Conservation (phyloP, 73 alveolate species). For the Uronychia binucleata region DNA sequence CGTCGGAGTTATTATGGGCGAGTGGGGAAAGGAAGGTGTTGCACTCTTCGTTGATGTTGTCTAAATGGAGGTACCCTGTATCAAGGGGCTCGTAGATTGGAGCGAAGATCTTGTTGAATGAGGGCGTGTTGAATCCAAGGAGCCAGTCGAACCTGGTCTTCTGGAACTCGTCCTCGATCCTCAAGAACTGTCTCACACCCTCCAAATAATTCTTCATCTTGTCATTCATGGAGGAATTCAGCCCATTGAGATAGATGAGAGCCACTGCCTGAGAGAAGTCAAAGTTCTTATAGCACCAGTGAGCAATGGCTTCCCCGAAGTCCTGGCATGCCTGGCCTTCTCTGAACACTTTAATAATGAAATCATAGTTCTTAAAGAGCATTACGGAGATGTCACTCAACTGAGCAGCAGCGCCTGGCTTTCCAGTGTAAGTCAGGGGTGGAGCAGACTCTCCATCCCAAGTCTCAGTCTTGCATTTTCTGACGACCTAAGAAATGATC, state of each 20-base stretch:
- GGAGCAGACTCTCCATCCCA: neutral
- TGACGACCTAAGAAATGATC: slow-evolving; percentile 35
- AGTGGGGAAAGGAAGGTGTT: slow-evolving; percentile 39
- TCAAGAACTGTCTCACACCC: slow-evolving; percentile 57
- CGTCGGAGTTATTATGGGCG: slow-evolving; percentile 4
- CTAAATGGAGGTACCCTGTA: slow-evolving; percentile 22
- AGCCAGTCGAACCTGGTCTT: slow-evolving; percentile 65
- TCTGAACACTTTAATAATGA: slow-evolving; percentile 17
- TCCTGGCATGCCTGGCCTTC: slow-evolving; percentile 36
- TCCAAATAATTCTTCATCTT: slow-evolving; percentile 56
- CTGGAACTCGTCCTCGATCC: slow-evolving; percentile 44
- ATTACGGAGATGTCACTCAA: slow-evolving; percentile 3
- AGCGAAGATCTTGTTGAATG: slow-evolving; percentile 7
- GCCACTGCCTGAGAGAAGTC: slow-evolving; percentile 46
- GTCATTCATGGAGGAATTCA: slow-evolving; percentile 53
- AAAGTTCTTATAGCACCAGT: slow-evolving; percentile 51
- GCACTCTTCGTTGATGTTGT: slow-evolving; percentile 35
- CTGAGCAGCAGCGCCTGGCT: neutral
- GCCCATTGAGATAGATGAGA: slow-evolving; percentile 55
- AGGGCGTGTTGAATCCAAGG: slow-evolving; percentile 48
- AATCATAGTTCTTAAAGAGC: slow-evolving; percentile 7
- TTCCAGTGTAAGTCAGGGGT: neutral
- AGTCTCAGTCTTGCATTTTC: slow-evolving; percentile 14
- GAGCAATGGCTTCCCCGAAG: slow-evolving; percentile 56
- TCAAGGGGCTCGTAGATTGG: slow-evolving; percentile 16